Base-by-base conservation (phyloP, 148 eudicot species). In the Chenopodium album region DNA sequence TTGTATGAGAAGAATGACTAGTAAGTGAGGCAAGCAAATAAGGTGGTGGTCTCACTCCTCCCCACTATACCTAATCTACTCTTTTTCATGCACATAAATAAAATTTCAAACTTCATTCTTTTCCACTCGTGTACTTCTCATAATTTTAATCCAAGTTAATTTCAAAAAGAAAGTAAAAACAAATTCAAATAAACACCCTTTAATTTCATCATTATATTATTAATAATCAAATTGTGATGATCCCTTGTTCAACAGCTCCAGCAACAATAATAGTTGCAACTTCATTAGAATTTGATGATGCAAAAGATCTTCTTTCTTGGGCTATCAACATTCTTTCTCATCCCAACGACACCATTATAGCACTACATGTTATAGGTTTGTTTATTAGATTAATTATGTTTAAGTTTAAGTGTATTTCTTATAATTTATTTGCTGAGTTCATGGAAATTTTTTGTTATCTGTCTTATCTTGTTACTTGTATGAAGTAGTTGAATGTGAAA, bases 311-410 rank as follows among this genome's bases (percentile, higher is more conserved):
- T 66, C 90, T 94, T 47, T 81, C 88, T 48, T 92, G 93, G 92
- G 93, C 91, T 37, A 86, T 90, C 79, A 47, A 50, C 48, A 85
- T 85, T 80, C 81, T 94, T 0, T 89, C 92, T 44, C 92, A 78
- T 66, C 97, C 97, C 6, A 88, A 88, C 47, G 92, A 94, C 85
- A 91, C 97, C 23, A 63, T 94, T 20, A 52, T 92, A 19, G 98
- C 97, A 0, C n/a, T 91, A 37, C 97, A 94, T 70, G 79, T 94
- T 56, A 86, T 94, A 52, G 96, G 98, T 94, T 59, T 80, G 90
- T 86, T 29, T 34, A 48, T 19, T 52, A 71, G 37, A 34, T 56
- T 46, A 26, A n/a, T 64, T 22, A 19, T 66, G 13, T 62, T 65
- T 79, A 9, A 12, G n/a, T 23, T 28, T 65, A 59, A 63, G 10